Percentiles rank a stretch among this genome's conserved stretches.
These are phyloP conservation scores for Podila verticillata DNA, from an alignment of 192 early-diverging fungal genomes.

Conservation along the genomic window DNA sequence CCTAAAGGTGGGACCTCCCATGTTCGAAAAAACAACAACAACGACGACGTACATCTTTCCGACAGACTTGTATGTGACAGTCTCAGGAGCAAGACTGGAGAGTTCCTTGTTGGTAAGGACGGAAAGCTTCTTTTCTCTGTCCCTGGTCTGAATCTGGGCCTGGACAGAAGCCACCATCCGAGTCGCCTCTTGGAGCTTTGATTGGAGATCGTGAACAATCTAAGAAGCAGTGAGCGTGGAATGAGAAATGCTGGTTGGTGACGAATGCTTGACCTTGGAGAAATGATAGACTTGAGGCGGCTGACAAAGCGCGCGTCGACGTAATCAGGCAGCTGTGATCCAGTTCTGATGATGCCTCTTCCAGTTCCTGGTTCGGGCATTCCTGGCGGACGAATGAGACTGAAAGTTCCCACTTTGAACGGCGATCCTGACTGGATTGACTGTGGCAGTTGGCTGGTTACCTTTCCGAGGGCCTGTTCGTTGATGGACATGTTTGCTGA, in stretches of 20 bases:
- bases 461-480: slow-evolving; percentile 50
- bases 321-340: too few species aligned
- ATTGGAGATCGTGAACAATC: slow-evolving; percentile 74
- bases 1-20: too few species aligned
- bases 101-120: slow-evolving; percentile 79
- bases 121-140: slow-evolving; percentile 72
- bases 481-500: slow-evolving; percentile 38
- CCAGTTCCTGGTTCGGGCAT: too few species aligned
- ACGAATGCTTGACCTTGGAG: not conserved
- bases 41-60: slow-evolving; percentile 87
- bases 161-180: slow-evolving; percentile 69
- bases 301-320: too few species aligned
- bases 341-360: too few species aligned
- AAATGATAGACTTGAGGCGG: too few species aligned
- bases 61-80: slow-evolving; percentile 74
- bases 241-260: not conserved
- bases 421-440: not conserved
- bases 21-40: too few species aligned
- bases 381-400: not conserved
- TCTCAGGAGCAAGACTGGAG: slow-evolving; percentile 55
- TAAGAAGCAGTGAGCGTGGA: not conserved
- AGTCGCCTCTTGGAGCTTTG: slow-evolving; percentile 65
- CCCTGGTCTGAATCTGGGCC: slow-evolving; percentile 69
- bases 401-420: not conserved
- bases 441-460: not conserved